phyloP scores from a whole-genome alignment of 805 yeast genomes.

The Wickerhamomyces tratensis region DNA sequence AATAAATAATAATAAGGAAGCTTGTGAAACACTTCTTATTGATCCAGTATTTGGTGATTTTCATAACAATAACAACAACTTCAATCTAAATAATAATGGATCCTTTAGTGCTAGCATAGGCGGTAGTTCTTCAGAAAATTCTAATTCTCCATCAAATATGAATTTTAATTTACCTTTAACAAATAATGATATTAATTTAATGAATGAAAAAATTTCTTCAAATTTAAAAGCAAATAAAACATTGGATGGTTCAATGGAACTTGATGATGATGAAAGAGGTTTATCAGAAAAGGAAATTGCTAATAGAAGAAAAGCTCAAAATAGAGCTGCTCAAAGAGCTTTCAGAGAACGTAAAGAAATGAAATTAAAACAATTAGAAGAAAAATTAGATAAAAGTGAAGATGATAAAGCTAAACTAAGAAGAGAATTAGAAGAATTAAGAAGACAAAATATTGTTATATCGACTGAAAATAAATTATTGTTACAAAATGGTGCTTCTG shows the following conservation, averaged over 20 bases:
- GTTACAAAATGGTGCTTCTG: slow-evolving; percentile 17
- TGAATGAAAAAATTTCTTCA: slow-evolving; percentile 3
- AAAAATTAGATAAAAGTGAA: slow-evolving; percentile 48
- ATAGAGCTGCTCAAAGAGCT: slow-evolving; percentile 83
- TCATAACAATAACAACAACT: background rate
- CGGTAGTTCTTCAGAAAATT: slow-evolving; percentile 9
- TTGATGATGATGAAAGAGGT: background rate
- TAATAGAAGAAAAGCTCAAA: slow-evolving; percentile 63
- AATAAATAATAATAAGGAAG: no score
- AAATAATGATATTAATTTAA: slow-evolving; percentile 3
- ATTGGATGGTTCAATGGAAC: slow-evolving; percentile 1
- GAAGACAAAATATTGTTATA: slow-evolving; percentile 44
- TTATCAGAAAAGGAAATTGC: slow-evolving; percentile 29
- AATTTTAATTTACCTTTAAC: slow-evolving; percentile 5
- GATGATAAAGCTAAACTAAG: slow-evolving; percentile 35
- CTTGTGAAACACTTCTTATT: no score
- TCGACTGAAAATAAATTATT: slow-evolving; percentile 54
- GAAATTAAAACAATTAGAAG: slow-evolving; percentile 56
- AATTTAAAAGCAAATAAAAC: slow-evolving; percentile 2
- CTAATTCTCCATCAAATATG: slow-evolving; percentile 10
- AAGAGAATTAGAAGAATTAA: slow-evolving; percentile 40
- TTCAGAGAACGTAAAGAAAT: slow-evolving; percentile 76
- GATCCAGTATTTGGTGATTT: background rate
- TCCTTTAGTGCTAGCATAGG: background rate
- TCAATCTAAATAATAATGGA: background rate